These are phyloP conservation scores for Pueraria montana DNA, from an alignment of 306 rosid species.

Conservation along the genomic window DNA sequence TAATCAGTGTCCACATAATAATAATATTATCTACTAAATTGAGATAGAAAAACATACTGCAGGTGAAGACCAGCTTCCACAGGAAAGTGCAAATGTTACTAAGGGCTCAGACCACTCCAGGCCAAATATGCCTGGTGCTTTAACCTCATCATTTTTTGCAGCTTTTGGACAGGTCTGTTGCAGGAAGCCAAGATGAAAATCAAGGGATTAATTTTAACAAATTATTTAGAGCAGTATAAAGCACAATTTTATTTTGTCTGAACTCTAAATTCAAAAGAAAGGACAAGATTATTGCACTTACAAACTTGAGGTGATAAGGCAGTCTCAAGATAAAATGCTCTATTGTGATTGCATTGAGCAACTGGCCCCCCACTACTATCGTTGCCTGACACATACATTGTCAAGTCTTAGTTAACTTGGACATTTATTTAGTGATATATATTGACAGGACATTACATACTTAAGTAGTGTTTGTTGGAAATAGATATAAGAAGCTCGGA, in stretches of 20 bases:
- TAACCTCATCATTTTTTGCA: constrained; percentile 81
- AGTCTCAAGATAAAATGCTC: constrained; percentile 96
- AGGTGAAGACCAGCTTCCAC: constrained; percentile 99
- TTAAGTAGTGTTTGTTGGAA: background rate
- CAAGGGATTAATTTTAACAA: constrained; percentile 25
- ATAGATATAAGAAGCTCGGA: constrained; percentile 2
- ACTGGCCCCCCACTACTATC: constrained; percentile 82
- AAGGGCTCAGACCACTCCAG: constrained; percentile 92
- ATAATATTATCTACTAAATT: constrained; percentile 12
- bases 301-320: constrained; percentile 95
- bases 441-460: background rate
- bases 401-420: constrained; percentile 23
- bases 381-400: constrained; percentile 74
- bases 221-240: background rate
- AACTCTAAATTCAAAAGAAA: constrained; percentile 30
- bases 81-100: constrained; percentile 95
- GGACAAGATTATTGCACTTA: constrained; percentile 53
- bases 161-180: constrained; percentile 86
- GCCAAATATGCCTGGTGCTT: constrained; percentile 80
- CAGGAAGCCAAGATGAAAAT: constrained; percentile 43
- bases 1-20: background rate
- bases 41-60: constrained; percentile 69
- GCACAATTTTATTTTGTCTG: background rate
- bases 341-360: constrained; percentile 87
- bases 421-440: background rate